Evolutionary conservation across 78 protist species (phyloP), one percentile per base, ranked within the genome.

Genomic region (Guillardia theta): DNA sequence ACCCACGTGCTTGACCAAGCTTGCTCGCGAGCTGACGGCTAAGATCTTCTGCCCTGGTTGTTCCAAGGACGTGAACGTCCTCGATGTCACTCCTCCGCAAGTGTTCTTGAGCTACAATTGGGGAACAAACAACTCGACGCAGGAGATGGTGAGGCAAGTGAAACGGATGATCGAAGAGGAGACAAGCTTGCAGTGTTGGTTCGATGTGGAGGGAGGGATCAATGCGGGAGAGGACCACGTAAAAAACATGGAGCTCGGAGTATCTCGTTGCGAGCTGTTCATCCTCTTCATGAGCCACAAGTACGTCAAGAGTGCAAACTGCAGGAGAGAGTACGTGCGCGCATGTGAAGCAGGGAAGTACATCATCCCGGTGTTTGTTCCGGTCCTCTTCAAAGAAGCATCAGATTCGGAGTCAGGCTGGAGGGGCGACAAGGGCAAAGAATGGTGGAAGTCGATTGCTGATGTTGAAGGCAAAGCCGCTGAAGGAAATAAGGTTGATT

Each of bases 171-270:
- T 70, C 41, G 83, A 70, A 6, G 46, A 24, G 21, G 83, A 33
- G 45, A 43, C 22, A 15, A 43, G 22, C 41, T 36, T 70, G 46
- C 53, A 44, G 41, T 78, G 90, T 30, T 78, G 90, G 90, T 78
- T 78, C 48, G 90, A 78, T 30, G 90, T 78, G 18, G 90, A 30
- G 18, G 90, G 90, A 78, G 90, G 90, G n/a, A 78, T 78, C 53
- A 48, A 48, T 18, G 90, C 90, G 5, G 90, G 90, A 30, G 53
- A 78, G 39, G 48, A 43, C 90, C 22, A 22, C 21, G 36, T 22
- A 33, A 24, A 70, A 70, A 43, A 70, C 15, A 70, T 70, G 83
- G 83, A 70, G 83, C 46, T 36, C 46, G 83, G 83, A 36, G 36
- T 70, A 24, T 58, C 70, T 24, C 70, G 39, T 58, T 30, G 21